Conservation (phyloP, 1,284 basidiomycete genomes). For the Farysia itapuensis region DNA sequence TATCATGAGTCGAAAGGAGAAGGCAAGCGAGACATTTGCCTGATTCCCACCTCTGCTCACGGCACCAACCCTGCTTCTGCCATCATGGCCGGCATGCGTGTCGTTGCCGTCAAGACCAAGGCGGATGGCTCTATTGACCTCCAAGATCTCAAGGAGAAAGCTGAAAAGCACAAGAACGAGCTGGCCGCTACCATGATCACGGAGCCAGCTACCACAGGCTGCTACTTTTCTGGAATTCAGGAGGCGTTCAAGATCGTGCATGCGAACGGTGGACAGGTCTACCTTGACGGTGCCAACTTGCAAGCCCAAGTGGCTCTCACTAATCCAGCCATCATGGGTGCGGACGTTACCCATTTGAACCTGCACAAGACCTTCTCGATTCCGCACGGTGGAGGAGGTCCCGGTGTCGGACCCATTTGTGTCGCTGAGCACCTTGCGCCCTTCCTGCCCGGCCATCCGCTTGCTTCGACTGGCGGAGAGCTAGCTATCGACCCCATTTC, state of each 20-base stretch:
- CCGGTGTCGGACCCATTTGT: constrained; percentile 93
- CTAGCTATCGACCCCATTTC: constrained; percentile 83
- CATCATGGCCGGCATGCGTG: constrained; percentile 94
- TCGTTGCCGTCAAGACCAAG: constrained; percentile 87
- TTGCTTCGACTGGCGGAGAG: constrained; percentile 71
- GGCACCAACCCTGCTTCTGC: constrained; percentile 77
- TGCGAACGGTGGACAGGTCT: constrained; percentile 93
- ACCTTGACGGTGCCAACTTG: constrained; percentile 90
- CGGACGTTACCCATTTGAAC: constrained; percentile 97
- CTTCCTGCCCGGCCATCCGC: constrained; percentile 89
- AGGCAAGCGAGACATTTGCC: constrained; percentile 81
- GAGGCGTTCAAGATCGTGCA: constrained; percentile 93
- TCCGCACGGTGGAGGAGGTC: constrained; percentile 95
- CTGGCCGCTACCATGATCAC: constrained; percentile 94
- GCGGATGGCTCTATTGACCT: constrained; percentile 86
- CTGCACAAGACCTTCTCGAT: constrained; percentile 95
- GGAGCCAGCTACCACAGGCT: constrained; percentile 82
- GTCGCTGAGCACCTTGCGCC: constrained; percentile 88
- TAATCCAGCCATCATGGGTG: constrained; percentile 91
- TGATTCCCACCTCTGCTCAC: constrained; percentile 93
- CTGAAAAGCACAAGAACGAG: constrained; percentile 84
- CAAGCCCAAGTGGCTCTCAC: constrained; percentile 95
- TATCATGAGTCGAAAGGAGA: constrained; percentile 89
- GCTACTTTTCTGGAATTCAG: constrained; percentile 89
- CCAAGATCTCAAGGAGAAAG: constrained; percentile 80